A percentile compares a stretch with the other conserved stretches of the same genome.
Evolutionary conservation across 352 stramenopile species (phyloP).

Genomic region (Phytopythium kandeliae): DNA sequence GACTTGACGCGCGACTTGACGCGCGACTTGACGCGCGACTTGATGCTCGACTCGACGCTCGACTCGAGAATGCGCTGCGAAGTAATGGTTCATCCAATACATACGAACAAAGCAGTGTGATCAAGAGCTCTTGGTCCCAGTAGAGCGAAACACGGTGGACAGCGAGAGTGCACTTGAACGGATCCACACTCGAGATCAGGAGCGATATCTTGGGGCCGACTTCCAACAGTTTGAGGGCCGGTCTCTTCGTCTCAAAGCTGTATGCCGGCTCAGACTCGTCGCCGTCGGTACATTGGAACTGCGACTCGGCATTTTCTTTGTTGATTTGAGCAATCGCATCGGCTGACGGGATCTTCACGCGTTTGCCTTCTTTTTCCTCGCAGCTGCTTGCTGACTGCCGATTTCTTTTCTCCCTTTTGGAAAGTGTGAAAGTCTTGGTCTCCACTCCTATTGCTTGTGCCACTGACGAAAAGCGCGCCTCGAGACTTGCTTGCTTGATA

Average conservation of each 20-base stretch:
- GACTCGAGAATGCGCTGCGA: constrained; percentile 16
- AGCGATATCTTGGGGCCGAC: constrained; percentile 48
- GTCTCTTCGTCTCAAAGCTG: constrained; percentile 24
- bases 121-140: constrained; percentile 68
- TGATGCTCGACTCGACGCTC: constrained; percentile 7
- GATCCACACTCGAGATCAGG: constrained; percentile 38
- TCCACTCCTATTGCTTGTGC: constrained; percentile 46
- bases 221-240: constrained; percentile 52
- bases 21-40: constrained; percentile 14
- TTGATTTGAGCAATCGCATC: constrained; percentile 33
- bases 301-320: constrained; percentile 8
- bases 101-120: constrained; percentile 53
- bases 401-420: constrained; percentile 26
- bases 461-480: constrained; percentile 54
- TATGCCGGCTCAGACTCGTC: constrained; percentile 39
- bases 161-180: constrained; percentile 46
- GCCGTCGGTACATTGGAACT: neutral
- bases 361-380: constrained; percentile 15
- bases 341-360: constrained; percentile 22
- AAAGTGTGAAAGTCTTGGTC: constrained; percentile 33
- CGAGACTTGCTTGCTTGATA: constrained; percentile 48
- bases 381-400: neutral
- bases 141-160: constrained; percentile 50
- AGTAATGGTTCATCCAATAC: constrained; percentile 23
- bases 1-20: constrained; percentile 1